phyloP scores from a whole-genome alignment of 805 yeast genomes.

The Ogataea angusta region DNA sequence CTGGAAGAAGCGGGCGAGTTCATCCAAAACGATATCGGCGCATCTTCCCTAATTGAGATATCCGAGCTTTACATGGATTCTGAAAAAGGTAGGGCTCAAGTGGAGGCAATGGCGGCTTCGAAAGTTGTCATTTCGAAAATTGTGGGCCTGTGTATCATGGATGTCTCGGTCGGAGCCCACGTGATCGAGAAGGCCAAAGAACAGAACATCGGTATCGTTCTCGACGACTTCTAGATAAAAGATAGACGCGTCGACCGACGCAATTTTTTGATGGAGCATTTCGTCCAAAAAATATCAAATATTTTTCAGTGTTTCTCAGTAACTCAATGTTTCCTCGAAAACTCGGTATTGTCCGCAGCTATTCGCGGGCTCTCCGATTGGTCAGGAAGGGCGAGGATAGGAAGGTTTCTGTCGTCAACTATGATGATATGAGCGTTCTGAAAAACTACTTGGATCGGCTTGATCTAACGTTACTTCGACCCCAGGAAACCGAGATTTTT shows the following conservation, averaged over 20 bases:
- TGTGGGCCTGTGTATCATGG: slow-evolving; percentile 67
- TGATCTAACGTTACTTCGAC: not conserved
- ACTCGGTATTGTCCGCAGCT: not conserved
- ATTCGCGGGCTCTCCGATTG: slow-evolving; percentile 1
- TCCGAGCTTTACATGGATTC: slow-evolving; percentile 34
- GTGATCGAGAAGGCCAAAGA: slow-evolving; percentile 33
- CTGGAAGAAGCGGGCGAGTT: slow-evolving; percentile 64
- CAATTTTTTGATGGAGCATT: not conserved
- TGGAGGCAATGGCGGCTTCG: slow-evolving; percentile 18
- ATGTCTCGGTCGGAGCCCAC: slow-evolving; percentile 48
- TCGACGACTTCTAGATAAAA: slow-evolving; percentile 29
- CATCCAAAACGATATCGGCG: slow-evolving; percentile 41
- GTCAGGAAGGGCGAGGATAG: slow-evolving; percentile 1
- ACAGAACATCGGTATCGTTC: slow-evolving; percentile 30
- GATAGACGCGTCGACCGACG: slow-evolving; percentile 4
- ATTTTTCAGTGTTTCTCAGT: slow-evolving; percentile 3
- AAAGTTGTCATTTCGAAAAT: slow-evolving; percentile 48
- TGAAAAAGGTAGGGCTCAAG: slow-evolving; percentile 5
- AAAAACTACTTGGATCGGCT: slow-evolving; percentile 1
- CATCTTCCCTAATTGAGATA: slow-evolving; percentile 44
- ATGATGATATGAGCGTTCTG: slow-evolving; percentile 3
- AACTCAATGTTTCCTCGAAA: slow-evolving; percentile 3
- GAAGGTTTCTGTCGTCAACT: not conserved
- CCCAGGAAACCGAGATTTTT: not conserved
- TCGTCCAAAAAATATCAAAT: slow-evolving; percentile 1